phyloP scores from a whole-genome alignment of 169 alveolate species.

The Plasmodium cynomolgi region DNA sequence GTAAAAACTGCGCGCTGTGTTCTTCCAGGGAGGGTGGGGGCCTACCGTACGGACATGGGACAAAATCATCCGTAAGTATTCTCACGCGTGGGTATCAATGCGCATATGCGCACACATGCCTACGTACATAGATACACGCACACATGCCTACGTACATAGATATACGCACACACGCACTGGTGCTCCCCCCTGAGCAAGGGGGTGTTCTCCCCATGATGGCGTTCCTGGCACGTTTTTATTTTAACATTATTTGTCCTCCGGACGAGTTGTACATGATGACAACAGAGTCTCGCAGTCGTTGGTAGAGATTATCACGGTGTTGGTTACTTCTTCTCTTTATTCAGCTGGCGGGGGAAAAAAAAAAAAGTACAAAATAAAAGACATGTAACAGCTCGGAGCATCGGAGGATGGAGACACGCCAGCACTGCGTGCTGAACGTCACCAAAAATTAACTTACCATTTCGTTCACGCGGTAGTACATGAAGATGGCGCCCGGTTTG shows the following conservation, averaged over 20 bases:
- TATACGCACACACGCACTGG: background rate
- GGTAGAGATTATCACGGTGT: background rate
- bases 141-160: background rate
- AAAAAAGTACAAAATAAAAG: background rate
- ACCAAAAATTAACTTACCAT: conserved; percentile 4
- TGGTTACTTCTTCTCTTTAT: background rate
- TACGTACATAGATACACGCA: background rate
- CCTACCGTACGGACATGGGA: background rate
- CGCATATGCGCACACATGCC: background rate
- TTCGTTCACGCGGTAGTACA: conserved; percentile 25
- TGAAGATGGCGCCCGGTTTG: conserved; percentile 33
- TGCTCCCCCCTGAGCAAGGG: background rate
- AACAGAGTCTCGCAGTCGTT: background rate
- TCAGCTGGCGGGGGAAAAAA: background rate
- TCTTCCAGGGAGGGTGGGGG: background rate
- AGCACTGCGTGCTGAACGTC: background rate
- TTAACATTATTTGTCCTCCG: background rate
- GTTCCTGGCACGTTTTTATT: background rate
- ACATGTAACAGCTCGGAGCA: background rate
- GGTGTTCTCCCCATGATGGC: background rate
- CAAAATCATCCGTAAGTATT: background rate
- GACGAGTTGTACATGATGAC: background rate
- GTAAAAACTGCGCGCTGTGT: background rate
- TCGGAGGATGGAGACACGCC: background rate
- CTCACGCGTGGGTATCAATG: background rate